Evolutionary conservation across 352 stramenopile genomes (phyloP).

Genomic region (Globisporangium nunn): DNA sequence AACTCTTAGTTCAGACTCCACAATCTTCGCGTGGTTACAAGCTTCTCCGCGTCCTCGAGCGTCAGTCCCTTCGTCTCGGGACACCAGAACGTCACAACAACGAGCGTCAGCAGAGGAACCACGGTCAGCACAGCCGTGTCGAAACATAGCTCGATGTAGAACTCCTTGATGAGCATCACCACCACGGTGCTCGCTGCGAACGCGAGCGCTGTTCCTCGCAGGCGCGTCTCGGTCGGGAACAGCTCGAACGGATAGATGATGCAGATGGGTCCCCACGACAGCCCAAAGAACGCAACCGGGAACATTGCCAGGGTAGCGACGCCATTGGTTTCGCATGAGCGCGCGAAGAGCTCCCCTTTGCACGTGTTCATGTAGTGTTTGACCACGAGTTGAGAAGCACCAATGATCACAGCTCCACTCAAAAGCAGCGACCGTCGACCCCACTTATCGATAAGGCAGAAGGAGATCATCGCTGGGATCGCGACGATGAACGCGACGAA

Average conservation of each 20-base stretch:
- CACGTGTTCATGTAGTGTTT: not conserved
- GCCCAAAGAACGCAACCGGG: not conserved
- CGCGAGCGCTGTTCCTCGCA: not conserved
- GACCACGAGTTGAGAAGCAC: not conserved
- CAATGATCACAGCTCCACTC: not conserved
- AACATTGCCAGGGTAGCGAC: not conserved
- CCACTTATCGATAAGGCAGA: not conserved
- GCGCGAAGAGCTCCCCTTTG: not conserved
- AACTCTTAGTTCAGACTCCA: not conserved
- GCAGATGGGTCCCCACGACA: not conserved
- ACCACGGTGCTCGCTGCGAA: not conserved
- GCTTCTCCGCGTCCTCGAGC: not conserved
- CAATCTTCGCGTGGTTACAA: not conserved
- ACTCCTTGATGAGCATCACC: not conserved
- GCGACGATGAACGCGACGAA: not conserved
- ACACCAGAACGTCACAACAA: not conserved
- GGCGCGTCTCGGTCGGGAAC: not conserved
- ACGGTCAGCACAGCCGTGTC: not conserved
- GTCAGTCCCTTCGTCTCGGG: not conserved
- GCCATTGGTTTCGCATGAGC: not conserved
- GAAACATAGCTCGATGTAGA: slow-evolving; percentile 1
- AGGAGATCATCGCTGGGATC: not conserved
- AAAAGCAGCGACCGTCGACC: not conserved
- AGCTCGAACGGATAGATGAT: slow-evolving; percentile 1
- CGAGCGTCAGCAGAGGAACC: not conserved